These are phyloP conservation scores for Globisporangium spiculum DNA, from an alignment of 352 stramenopile genomes.

Conservation along the genomic window DNA sequence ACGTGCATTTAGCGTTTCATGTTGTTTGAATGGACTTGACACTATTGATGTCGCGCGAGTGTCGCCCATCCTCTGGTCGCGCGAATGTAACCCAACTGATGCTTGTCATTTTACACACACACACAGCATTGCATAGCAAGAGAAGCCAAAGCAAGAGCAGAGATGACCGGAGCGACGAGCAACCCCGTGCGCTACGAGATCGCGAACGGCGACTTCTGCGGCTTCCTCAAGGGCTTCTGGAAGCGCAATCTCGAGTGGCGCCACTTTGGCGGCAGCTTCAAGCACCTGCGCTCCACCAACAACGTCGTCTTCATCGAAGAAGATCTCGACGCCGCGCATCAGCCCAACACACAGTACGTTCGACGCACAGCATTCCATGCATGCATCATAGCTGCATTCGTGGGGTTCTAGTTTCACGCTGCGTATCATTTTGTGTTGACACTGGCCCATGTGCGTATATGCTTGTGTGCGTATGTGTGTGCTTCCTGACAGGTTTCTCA, in stretches of 20 bases:
- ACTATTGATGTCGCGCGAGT: not conserved
- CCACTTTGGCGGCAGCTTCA: not conserved
- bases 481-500: not conserved
- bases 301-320: constrained; percentile 1
- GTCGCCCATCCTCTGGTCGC: not conserved
- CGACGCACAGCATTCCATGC: not conserved
- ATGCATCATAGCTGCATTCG: not conserved
- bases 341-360: not conserved
- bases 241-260: not conserved
- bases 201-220: constrained; percentile 1
- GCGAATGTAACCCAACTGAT: not conserved
- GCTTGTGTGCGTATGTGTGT: not conserved
- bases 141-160: not conserved
- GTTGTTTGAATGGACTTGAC: no score
- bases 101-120: not conserved
- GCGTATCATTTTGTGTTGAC: no score
- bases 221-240: not conserved
- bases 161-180: not conserved
- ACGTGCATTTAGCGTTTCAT: no score
- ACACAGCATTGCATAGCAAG: not conserved
- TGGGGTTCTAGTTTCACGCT: no score
- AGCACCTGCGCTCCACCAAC: not conserved
- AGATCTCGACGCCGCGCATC: not conserved
- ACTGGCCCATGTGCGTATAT: not conserved
- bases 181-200: not conserved